These are phyloP conservation scores for Blepharisma undulans DNA, from an alignment of 169 alveolate species.

Conservation along the genomic window DNA sequence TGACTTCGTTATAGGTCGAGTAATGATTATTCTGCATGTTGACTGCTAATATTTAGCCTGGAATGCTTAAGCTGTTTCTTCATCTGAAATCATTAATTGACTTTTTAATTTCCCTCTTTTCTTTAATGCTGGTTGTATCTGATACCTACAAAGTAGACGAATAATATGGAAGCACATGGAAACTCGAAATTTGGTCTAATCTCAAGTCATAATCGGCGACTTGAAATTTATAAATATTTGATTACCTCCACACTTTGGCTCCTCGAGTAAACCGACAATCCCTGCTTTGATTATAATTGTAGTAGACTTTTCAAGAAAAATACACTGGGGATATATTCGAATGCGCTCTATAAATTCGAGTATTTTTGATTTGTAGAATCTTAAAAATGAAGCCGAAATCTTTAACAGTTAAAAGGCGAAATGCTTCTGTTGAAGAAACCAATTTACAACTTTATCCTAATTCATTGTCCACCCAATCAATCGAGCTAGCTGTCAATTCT, in stretches of 20 bases:
- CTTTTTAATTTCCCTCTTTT: background rate
- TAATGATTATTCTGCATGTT: background rate
- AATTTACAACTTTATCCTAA: background rate
- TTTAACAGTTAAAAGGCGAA: background rate
- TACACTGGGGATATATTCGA: background rate
- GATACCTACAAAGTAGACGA: no score
- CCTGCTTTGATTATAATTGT: background rate
- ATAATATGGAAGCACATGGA: no score
- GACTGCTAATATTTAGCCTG: background rate
- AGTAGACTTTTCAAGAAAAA: background rate
- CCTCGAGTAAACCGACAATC: background rate
- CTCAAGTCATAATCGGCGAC: no score
- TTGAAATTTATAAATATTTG: background rate
- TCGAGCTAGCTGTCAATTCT: background rate
- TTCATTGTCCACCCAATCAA: background rate
- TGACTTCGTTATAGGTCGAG: no score
- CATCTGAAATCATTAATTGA: background rate
- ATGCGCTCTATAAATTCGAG: background rate
- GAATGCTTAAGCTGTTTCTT: background rate
- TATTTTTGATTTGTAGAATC: background rate
- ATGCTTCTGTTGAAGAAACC: background rate
- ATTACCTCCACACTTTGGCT: background rate
- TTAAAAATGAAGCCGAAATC: background rate
- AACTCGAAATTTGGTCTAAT: no score
- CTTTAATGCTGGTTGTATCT: no score